Percentiles rank a stretch among this genome's conserved stretches.
These are phyloP conservation scores for Penicillium arizonense DNA, from an alignment of 495 filamentous ascomycete species.

Conservation along the genomic window DNA sequence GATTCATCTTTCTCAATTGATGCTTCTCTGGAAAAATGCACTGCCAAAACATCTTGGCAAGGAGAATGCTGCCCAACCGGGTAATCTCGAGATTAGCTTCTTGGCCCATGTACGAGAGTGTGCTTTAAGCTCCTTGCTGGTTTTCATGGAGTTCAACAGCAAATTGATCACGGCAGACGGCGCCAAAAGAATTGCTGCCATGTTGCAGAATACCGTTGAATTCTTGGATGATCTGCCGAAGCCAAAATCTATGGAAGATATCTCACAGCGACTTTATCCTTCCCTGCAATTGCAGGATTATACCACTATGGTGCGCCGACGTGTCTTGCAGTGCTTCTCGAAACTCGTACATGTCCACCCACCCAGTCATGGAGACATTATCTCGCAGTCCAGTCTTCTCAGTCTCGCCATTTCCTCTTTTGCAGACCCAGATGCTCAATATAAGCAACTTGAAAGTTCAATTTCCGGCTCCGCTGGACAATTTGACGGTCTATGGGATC, in stretches of 20 bases:
- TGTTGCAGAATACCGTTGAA: conserved; percentile 93
- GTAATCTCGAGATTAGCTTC: conserved; percentile 84
- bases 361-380: conserved; percentile 73
- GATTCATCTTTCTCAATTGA: conserved; percentile 91
- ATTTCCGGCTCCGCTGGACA: conserved; percentile 88
- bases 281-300: conserved; percentile 89
- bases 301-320: conserved; percentile 87
- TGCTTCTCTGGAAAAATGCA: conserved; percentile 97
- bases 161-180: conserved; percentile 90
- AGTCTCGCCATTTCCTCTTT: conserved; percentile 91
- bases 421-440: conserved; percentile 84
- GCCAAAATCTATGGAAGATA: conserved; percentile 87
- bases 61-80: conserved; percentile 80
- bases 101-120: conserved; percentile 95
- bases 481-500: conserved; percentile 93
- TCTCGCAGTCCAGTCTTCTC: conserved; percentile 88
- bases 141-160: conserved; percentile 93
- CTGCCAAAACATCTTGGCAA: conserved; percentile 89
- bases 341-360: conserved; percentile 87
- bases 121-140: conserved; percentile 83
- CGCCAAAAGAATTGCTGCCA: conserved; percentile 84
- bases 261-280: conserved; percentile 77
- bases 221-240: conserved; percentile 80
- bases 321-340: conserved; percentile 91
- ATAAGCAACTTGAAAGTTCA: conserved; percentile 82